Base-by-base conservation (phyloP, 2,329 filamentous ascomycete genomes). In the Didymellaceae sp. region DNA sequence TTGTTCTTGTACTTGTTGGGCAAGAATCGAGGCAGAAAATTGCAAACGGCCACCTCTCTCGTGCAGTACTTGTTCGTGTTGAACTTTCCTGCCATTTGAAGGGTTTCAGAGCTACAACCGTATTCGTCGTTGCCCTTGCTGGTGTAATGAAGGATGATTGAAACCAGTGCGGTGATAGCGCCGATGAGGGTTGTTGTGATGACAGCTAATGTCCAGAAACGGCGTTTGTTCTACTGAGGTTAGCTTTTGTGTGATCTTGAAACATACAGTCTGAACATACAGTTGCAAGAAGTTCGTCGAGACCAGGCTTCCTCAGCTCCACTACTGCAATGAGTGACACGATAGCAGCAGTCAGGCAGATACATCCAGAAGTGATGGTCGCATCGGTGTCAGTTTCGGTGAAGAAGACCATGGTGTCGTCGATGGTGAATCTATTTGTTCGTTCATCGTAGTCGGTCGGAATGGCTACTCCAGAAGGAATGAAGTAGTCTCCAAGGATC, bases 401-500 rank as follows among this genome's bases (percentile, higher is more conserved):
- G 35, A 62, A 70, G 22, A 68, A 65, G 14, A 69, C 58, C 20
- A 68, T 63, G 1, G 62, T 65, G 18, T 61, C 58, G 33, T 68
- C 62, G 31, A 54, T 57, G 5, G 50, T 54, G 39, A 54, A 62
- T 25, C 35, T 51, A 21, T 58, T 53, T 10, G 53, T 52, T 22
- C 63, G 58, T 2, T 61, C 54, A 33, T 61, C 50, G 43, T 62
- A 60, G 9, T 45, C 33, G 6, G 59, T 63, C 7, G 43, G 51
- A 6, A 66, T 47, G n/a, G 44, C 41, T 2, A 70, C 37, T 25
- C 57, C 62, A 40, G 59, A 48, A 10, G 58, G 50, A 21, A 63
- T 49, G 6, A 70, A 46, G 58, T 63, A 68, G 41, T 70, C 67
- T 22, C 59, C 61, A 8, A 67, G 45, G 24, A 68, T 63, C 66